A percentile compares a stretch with the other conserved stretches of the same genome.
Conservation (phyloP, 2,329 filamentous ascomycete genomes). For the Ramularia endophylla region DNA sequence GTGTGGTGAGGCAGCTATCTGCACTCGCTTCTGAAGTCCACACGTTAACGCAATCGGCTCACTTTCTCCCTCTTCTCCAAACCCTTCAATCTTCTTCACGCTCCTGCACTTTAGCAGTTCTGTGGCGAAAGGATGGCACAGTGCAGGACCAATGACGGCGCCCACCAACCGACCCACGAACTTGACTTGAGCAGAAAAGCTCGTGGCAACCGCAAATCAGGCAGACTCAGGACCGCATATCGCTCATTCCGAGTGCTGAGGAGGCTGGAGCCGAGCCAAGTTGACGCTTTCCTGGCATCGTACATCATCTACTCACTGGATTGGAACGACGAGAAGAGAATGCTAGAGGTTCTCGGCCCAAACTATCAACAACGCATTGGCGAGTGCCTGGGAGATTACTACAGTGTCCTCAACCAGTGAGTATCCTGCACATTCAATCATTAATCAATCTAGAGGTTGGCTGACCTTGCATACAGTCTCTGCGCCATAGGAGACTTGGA, state of each 20-base stretch:
- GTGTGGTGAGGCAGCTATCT: too few species aligned
- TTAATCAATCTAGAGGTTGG: too few species aligned
- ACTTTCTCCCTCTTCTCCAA: too few species aligned
- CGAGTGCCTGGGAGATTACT: constrained; percentile 25
- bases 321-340: constrained; percentile 24
- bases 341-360: constrained; percentile 23
- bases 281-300: constrained; percentile 26
- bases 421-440: too few species aligned
- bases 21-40: too few species aligned
- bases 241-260: constrained; percentile 22
- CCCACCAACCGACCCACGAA: neutral
- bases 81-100: too few species aligned
- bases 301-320: constrained; percentile 27
- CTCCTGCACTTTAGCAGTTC: too few species aligned
- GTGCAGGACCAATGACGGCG: too few species aligned
- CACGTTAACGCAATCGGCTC: too few species aligned
- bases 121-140: too few species aligned
- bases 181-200: constrained; percentile 13
- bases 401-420: constrained; percentile 25
- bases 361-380: constrained; percentile 25
- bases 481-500: constrained; percentile 27
- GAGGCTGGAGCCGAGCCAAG: constrained; percentile 21
- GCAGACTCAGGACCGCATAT: constrained; percentile 21
- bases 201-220: constrained; percentile 11
- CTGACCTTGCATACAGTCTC: constrained; percentile 3